These are phyloP conservation scores for Hansenula sp. DNA, from an alignment of 1,139 yeast genomes.

Conservation along the genomic window DNA sequence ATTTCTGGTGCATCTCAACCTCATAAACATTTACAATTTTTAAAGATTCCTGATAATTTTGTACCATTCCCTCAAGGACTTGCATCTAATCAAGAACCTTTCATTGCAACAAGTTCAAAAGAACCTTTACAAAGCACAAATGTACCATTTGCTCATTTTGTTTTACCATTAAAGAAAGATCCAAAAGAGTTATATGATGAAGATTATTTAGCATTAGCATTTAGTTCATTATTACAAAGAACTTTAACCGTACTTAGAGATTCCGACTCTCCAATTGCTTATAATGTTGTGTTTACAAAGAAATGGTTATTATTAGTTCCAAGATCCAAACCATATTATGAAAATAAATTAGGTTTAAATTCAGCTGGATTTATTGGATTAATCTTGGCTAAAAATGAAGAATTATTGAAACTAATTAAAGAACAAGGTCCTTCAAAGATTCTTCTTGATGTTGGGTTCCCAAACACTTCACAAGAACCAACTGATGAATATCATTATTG, in stretches of 20 bases:
- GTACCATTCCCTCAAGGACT: conserved; percentile 58
- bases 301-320: conserved; percentile 88
- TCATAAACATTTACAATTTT: conserved; percentile 87
- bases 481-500: conserved; percentile 45
- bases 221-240: conserved; percentile 68
- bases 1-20: conserved; percentile 91
- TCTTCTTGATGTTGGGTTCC: conserved; percentile 61
- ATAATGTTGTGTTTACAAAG: conserved; percentile 77
- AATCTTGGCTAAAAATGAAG: conserved; percentile 68
- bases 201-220: conserved; percentile 57
- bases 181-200: conserved; percentile 42
- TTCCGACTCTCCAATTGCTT: conserved; percentile 49
- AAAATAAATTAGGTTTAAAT: conserved; percentile 57
- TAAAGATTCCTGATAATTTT: conserved; percentile 62
- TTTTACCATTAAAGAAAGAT: conserved; percentile 57
- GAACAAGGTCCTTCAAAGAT: conserved; percentile 43
- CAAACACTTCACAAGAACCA: conserved; percentile 43
- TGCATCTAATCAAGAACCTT: conserved; percentile 42
- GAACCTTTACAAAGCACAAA: conserved; percentile 61
- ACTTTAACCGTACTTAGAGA: conserved; percentile 63
- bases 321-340: conserved; percentile 42
- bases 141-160: conserved; percentile 80
- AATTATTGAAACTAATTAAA: conserved; percentile 38
- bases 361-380: conserved; percentile 81
- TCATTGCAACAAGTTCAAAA: conserved; percentile 46